Percentiles rank a stretch among this genome's conserved stretches.
These are phyloP conservation scores for Pilaira anomala DNA, from an alignment of 192 early-diverging fungal genomes.

Conservation along the genomic window DNA sequence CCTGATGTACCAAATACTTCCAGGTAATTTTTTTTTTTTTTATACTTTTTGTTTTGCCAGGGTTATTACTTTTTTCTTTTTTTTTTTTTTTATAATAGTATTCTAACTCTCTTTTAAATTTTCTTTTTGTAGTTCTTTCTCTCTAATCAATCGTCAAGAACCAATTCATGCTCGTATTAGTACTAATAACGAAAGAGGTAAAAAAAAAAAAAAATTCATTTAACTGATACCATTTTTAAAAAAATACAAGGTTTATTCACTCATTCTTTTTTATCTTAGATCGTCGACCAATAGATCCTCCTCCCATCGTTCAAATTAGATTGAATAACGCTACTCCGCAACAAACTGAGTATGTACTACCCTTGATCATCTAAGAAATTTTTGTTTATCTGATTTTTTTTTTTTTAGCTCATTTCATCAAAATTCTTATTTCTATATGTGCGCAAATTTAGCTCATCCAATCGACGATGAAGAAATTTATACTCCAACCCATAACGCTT, in stretches of 20 bases:
- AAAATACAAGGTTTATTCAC: neutral
- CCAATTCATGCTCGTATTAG: constrained; percentile 30
- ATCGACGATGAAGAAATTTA: constrained; percentile 73
- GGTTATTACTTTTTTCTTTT: neutral
- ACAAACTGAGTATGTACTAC: constrained; percentile 17
- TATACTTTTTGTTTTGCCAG: too few relatives aligned
- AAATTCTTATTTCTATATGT: constrained; percentile 94
- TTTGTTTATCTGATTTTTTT: constrained; percentile 7
- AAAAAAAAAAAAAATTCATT: too few relatives aligned
- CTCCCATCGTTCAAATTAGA: constrained; percentile 31
- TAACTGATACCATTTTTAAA: neutral
- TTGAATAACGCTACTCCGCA: constrained; percentile 8
- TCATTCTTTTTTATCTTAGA: constrained; percentile 15
- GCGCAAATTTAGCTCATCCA: constrained; percentile 77
- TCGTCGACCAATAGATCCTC: constrained; percentile 31
- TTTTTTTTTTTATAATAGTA: neutral
- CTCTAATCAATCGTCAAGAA: constrained; percentile 22
- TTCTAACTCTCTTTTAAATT: neutral
- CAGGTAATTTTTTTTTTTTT: too few relatives aligned
- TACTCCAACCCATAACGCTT: constrained; percentile 69
- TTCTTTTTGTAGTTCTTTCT: constrained; percentile 2
- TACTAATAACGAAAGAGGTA: constrained; percentile 37
- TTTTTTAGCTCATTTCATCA: constrained; percentile 44
- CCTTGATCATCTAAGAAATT: neutral
- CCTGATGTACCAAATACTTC: neutral